Base-by-base conservation (phyloP, 148 eudicot genomes). In the Fagopyrum esculentum region DNA sequence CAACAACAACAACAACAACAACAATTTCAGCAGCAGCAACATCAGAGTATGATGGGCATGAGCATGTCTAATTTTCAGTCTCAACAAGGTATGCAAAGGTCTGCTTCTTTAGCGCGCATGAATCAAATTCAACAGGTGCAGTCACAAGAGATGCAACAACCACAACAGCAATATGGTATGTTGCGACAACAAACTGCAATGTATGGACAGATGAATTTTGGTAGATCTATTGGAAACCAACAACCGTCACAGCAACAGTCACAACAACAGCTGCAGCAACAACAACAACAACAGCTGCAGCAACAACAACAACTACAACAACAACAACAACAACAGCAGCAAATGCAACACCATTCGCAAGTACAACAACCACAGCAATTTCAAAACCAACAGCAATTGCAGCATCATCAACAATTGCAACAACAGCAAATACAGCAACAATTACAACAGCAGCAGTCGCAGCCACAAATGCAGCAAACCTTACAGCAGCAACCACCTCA, bases 171-270 rank as follows among this genome's bases (percentile, higher is more conserved):
- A 17, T 74, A 66, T 10, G 77, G 74, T 16, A 46, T 82, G 75
- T 64, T 83, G 81, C 71, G 90, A 63, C 90, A 85, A 61, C 87
- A 88, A 56, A 73, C 80, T 60, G 86, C 79, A 6, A 56, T 85
- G 45, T 86, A 87, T 73, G 88, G 91, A 22, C 89, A 86, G 61
- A 85, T 86, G 93, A 87, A 81, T 80, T 90, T 88, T 77, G 85
- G 83, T 47, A 86, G 87, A 54, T 81, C 84, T 16, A 60, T 82
- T 55, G 68, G 79, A 63, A 82, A 76, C 47, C 76, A 69, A 43
- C 73, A 63, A 51, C 47, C 81, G 73, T 9, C 85, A 76, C 74
- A 69, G 10, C 85, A 78, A 56, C 83, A 83, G 73, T 9, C 85
- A 76, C 74, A 69, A 9, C 85, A 78, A 56, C 83, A 83, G 51